Base-by-base conservation (phyloP, 2,329 filamentous ascomycete species). In the Rosellinia necatrix region DNA sequence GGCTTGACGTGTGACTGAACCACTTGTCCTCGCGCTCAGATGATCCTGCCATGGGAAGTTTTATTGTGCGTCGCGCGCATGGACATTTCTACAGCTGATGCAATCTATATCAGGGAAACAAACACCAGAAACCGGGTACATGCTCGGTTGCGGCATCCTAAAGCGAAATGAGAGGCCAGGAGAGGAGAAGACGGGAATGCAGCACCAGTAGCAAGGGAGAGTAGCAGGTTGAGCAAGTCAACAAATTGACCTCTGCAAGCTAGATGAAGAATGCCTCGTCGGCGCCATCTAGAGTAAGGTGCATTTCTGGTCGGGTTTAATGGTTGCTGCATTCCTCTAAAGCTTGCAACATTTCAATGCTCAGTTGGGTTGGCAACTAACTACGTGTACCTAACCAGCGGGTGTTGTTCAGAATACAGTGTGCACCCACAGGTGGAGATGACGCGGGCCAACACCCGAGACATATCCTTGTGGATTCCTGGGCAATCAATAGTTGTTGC, bases 1-100 rank as follows among this genome's bases (percentile, higher is more conserved):
- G 21, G 13, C 9, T 24, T 4, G 12, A 43, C 47, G 10, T 48
- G 46, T 52, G 35, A 56, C 37, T 30, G 35, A 48, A 46, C 22
- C 38, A 35, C 35, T 47, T 37, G 35, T 17, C 8, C 13, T 29
- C 17, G 15, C 10, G 22, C 27, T 25, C 49, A 38, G 30, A 52
- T 54, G 54, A 46, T 40, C 19, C 27, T 15, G 32, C 40, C 35
- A 51, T 41, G 13, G 40, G 42, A 13, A 43, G 7, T 42, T 34
- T 25, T 32, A 21, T 35, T 41, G 29, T 10, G 46, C 58, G n/a
- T n/a, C n/a, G n/a, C 13, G 42, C 41, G 47, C 53, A 37, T 42
- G 42, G 30, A 30, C 21, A 9, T 25, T 34, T 3, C 8, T 21
- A 2, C 13, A 19, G 30, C 21, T 41, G 34, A 38, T 10, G 17